Conservation (phyloP, 495 filamentous ascomycete species). For the Penicillium silybi region DNA sequence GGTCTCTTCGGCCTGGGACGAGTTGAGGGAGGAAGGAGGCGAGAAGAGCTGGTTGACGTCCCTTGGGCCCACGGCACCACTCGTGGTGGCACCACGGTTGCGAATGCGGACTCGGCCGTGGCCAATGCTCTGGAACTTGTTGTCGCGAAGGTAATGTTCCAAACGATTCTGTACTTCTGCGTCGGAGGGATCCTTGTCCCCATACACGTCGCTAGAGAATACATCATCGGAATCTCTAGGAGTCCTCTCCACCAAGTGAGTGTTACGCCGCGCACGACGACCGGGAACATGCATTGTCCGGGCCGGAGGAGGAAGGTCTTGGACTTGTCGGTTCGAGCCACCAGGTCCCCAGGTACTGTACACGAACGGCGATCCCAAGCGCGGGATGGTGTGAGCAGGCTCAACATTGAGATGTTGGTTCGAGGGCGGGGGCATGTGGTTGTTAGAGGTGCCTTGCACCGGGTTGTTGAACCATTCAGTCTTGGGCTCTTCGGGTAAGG, state of each 20-base stretch:
- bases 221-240: conserved; percentile 52
- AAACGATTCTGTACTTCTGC: conserved; percentile 44
- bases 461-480: conserved; percentile 38
- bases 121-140: conserved; percentile 40
- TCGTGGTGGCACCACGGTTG: conserved; percentile 46
- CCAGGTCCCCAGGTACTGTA: conserved; percentile 56
- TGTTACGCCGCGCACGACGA: conserved; percentile 44
- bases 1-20: conserved; percentile 30
- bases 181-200: conserved; percentile 44
- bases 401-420: conserved; percentile 22
- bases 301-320: conserved; percentile 27
- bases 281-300: conserved; percentile 45
- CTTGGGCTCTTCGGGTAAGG: conserved; percentile 16
- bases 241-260: conserved; percentile 39
- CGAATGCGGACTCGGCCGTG: conserved; percentile 49
- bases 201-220: conserved; percentile 37
- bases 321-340: conserved; percentile 30
- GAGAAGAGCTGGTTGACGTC: conserved; percentile 48
- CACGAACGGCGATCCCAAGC: conserved; percentile 54
- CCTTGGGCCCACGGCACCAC: conserved; percentile 33
- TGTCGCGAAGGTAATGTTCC: conserved; percentile 45
- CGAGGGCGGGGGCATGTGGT: conserved; percentile 3
- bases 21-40: conserved; percentile 40
- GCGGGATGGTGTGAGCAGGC: conserved; percentile 28
- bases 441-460: conserved; percentile 7